Evolutionary conservation across 805 yeast species (phyloP), one percentile per base, ranked within the genome.

Genomic region (Lipomyces sp.): DNA sequence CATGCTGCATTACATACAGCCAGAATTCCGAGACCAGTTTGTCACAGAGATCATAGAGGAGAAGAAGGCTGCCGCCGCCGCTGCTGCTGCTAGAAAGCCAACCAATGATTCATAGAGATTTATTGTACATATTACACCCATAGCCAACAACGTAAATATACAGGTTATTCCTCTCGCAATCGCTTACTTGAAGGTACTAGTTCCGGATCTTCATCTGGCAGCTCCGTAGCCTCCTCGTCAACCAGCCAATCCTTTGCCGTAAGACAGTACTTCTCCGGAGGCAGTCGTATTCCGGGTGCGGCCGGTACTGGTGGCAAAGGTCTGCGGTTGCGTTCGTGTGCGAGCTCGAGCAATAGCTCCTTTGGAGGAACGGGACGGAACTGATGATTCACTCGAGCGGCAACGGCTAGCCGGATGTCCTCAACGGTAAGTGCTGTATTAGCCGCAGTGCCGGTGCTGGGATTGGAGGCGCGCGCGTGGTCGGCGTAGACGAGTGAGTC

Each of bases 331-430:
- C 96, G 75, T 65, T 95, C 98, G 18, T 83, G 84, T 0, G 98
- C 98, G 61, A 93, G 73, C 68, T 91, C 96, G 68, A 93, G 71
- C 57, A 93, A 69, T 59, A 91, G 72, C 66, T 93, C 97, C 67
- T 91, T 93, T 3, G 98, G 98, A 5, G 95, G 93, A 2, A 86
- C 85, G 2, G 98, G 96, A 67, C 89, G 89, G 75, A 93, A 93
- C 67, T 95, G 98, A 66, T 88, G 88, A 64, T 86, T 89, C n/a
- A 95, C 87, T 53, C 95, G 75, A 0, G 98, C 93, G 0, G 93
- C 91, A 28, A 93, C 89, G 0, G 97, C 96, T 58, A 93, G 74
- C 58, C 97, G 77, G 45, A 93, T 76, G 64, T 95, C 98, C 55
- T 93, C 98, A 3, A 91, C 85, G 13, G 88, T 80, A 13, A 93